Evolutionary conservation across 2,329 filamentous ascomycete genomes (phyloP).

Genomic region (Paecilomyces fulvus): DNA sequence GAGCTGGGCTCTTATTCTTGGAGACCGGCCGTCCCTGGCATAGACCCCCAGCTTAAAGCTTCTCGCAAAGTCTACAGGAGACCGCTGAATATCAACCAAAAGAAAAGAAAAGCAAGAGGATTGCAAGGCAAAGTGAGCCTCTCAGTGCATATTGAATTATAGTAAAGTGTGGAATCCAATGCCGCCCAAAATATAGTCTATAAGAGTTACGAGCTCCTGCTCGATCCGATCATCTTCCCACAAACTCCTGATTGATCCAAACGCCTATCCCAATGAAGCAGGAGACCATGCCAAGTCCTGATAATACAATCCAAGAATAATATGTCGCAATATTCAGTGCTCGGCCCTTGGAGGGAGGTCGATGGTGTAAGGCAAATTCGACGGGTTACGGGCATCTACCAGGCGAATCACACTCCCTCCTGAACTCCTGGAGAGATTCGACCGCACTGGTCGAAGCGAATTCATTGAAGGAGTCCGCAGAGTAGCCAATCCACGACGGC

Average conservation of each 20-base stretch:
- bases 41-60: background rate
- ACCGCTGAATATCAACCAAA: background rate
- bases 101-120: background rate
- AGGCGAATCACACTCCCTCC: slow-evolving; percentile 33
- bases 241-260: background rate
- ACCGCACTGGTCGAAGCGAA: slow-evolving; percentile 25
- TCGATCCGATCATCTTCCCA: background rate
- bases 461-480: slow-evolving; percentile 26
- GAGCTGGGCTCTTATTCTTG: background rate
- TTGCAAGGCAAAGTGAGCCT: background rate
- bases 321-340: slow-evolving; percentile 4
- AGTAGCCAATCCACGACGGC: slow-evolving; percentile 2
- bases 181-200: background rate
- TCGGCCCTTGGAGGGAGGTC: slow-evolving; percentile 10
- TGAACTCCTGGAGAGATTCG: slow-evolving; percentile 25
- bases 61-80: background rate
- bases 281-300: background rate
- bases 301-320: background rate
- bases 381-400: slow-evolving; percentile 18
- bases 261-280: background rate
- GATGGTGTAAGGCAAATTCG: slow-evolving; percentile 28
- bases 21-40: background rate
- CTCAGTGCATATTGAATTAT: background rate
- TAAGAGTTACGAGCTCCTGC: background rate
- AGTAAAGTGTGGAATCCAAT: background rate